A percentile compares a stretch with the other conserved stretches of the same genome.
Evolutionary conservation across 2,329 filamentous ascomycete species (phyloP).

Genomic region (Alternaria arbusti): DNA sequence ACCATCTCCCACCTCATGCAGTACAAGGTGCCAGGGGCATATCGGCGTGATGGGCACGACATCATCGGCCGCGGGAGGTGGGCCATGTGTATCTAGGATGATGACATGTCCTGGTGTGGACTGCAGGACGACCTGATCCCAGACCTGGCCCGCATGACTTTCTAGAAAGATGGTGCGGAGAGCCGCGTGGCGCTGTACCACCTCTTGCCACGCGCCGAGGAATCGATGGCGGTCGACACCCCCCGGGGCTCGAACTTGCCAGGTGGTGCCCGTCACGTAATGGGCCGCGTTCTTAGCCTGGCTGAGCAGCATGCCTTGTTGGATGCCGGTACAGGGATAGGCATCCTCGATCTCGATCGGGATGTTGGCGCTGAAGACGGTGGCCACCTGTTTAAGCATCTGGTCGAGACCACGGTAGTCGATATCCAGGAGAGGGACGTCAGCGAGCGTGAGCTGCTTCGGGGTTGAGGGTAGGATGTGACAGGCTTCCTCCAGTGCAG

Average conservation of each 20-base stretch:
- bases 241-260: background rate
- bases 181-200: background rate
- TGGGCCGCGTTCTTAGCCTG: slow-evolving; percentile 7
- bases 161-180: background rate
- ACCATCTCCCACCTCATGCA: slow-evolving; percentile 9
- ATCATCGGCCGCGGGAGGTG: background rate
- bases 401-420: slow-evolving; percentile 24
- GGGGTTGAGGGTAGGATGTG: background rate
- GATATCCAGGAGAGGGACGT: slow-evolving; percentile 22
- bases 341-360: slow-evolving; percentile 52
- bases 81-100: background rate
- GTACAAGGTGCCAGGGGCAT: slow-evolving; percentile 16
- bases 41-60: background rate
- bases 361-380: slow-evolving; percentile 2
- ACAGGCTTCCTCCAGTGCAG: slow-evolving; percentile 3
- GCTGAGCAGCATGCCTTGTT: slow-evolving; percentile 54
- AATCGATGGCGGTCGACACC: background rate
- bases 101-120: background rate
- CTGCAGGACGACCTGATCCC: no score
- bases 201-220: background rate
- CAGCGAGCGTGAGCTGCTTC: slow-evolving; percentile 18
- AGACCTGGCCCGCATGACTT: no score
- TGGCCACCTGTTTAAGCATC: slow-evolving; percentile 11
- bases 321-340: slow-evolving; percentile 62
- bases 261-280: background rate